Conservation (phyloP, 2,329 filamentous ascomycete species). For the Metarhizium robertsii region DNA sequence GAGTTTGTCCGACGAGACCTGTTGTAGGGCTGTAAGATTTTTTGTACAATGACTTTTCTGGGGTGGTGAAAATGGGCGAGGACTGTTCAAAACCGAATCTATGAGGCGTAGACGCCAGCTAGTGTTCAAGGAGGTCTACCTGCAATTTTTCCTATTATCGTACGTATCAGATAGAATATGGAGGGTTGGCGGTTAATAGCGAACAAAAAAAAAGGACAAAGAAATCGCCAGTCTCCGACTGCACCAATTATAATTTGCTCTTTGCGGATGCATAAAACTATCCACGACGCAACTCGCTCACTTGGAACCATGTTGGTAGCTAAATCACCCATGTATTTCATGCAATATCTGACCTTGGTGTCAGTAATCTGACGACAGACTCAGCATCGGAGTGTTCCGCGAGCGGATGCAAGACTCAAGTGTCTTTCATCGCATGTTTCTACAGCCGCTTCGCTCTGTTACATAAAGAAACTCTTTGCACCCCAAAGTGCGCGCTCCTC, state of each 20-base stretch:
- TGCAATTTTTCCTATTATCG: slow-evolving; percentile 19
- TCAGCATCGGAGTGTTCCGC: neutral
- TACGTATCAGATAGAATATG: slow-evolving; percentile 24
- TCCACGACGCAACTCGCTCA: neutral
- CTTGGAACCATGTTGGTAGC: too few species aligned
- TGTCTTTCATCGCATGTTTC: neutral
- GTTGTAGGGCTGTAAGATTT: slow-evolving; percentile 49
- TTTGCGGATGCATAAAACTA: neutral
- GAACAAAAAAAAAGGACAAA: neutral
- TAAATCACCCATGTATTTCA: neutral
- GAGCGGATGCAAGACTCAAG: neutral
- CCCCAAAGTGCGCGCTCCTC: neutral
- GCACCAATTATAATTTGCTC: neutral
- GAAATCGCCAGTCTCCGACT: neutral
- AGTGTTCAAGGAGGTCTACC: slow-evolving; percentile 11
- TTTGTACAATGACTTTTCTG: slow-evolving; percentile 3
- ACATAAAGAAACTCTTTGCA: neutral
- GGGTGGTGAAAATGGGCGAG: neutral
- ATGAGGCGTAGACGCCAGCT: slow-evolving; percentile 14
- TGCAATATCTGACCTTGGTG: neutral
- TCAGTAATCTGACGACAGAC: neutral
- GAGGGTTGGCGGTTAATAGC: slow-evolving; percentile 3
- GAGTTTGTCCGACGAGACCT: slow-evolving; percentile 96
- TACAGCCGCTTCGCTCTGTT: neutral
- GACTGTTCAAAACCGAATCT: slow-evolving; percentile 6